phyloP scores from a whole-genome alignment of 768 basidiomycete genomes.

The Tulasnella sp. region DNA sequence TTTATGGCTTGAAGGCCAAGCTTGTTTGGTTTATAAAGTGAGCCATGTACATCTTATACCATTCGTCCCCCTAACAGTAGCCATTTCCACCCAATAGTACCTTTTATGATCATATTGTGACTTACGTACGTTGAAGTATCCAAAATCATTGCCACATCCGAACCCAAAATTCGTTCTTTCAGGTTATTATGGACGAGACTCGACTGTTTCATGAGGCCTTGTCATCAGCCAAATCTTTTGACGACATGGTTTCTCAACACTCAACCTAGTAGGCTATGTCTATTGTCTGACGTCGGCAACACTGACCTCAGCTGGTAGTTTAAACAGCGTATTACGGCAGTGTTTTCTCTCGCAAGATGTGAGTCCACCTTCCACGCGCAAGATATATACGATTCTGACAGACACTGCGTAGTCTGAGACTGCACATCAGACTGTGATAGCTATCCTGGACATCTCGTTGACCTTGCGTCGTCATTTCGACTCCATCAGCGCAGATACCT shows the following conservation, averaged over 20 bases:
- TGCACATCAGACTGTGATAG: conserved; percentile 52
- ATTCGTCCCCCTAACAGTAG: not conserved
- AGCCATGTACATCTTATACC: conserved; percentile 22
- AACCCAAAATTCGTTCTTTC: not conserved
- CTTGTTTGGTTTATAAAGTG: conserved; percentile 81
- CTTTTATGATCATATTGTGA: conserved; percentile 58
- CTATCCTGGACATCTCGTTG: conserved; percentile 61
- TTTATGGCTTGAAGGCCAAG: conserved; percentile 66
- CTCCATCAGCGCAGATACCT: conserved; percentile 48
- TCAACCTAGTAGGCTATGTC: conserved; percentile 47
- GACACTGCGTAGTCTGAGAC: conserved; percentile 35
- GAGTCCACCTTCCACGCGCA: conserved; percentile 17
- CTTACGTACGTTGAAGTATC: conserved; percentile 39
- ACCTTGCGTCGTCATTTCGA: conserved; percentile 54
- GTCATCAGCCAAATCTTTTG: conserved; percentile 46
- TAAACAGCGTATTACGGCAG: conserved; percentile 46
- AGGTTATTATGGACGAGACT: conserved; percentile 58
- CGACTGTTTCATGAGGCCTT: conserved; percentile 48
- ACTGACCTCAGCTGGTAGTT: conserved; percentile 27
- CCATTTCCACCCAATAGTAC: conserved; percentile 30
- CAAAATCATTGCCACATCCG: not conserved
- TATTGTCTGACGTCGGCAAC: not conserved
- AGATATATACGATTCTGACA: conserved; percentile 21
- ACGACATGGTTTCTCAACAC: conserved; percentile 63
- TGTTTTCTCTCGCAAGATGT: conserved; percentile 58